Evolutionary conservation across 441 rosid species (phyloP).

Genomic region (Capsella rubella): DNA sequence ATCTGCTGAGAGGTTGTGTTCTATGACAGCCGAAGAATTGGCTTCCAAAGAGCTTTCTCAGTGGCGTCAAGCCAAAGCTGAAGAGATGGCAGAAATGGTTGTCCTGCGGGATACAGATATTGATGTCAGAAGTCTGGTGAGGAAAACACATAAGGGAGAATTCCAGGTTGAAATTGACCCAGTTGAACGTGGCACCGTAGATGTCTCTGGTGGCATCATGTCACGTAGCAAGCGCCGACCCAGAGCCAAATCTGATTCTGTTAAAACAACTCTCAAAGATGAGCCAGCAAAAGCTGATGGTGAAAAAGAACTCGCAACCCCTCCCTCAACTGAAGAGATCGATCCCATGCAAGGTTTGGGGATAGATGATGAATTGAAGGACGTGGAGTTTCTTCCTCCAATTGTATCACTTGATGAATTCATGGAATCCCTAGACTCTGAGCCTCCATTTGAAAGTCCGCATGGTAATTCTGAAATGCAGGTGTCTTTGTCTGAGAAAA

Average conservation of each 20-base stretch:
- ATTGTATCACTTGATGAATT: constrained; percentile 96
- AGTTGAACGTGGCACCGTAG: constrained; percentile 60
- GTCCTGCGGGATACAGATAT: constrained; percentile 85
- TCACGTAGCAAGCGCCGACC: constrained; percentile 45
- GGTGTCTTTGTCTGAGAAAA: constrained; percentile 49
- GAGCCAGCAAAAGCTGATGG: constrained; percentile 48
- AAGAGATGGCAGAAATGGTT: constrained; percentile 95
- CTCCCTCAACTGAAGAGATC: constrained; percentile 64
- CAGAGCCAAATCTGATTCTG: constrained; percentile 37
- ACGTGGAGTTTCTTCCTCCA: constrained; percentile 85
- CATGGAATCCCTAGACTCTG: constrained; percentile 88
- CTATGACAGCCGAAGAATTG: constrained; percentile 97
- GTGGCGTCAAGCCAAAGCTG: constrained; percentile 98
- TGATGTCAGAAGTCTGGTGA: constrained; percentile 85
- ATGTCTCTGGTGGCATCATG: constrained; percentile 65
- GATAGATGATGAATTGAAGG: constrained; percentile 86
- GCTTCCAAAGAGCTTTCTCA: constrained; percentile 97
- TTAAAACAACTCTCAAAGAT: constrained; percentile 45
- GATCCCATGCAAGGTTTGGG: constrained; percentile 56
- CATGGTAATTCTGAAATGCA: constrained; percentile 50
- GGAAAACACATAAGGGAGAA: constrained; percentile 97
- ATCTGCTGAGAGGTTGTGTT: constrained; percentile 74
- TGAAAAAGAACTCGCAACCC: constrained; percentile 51
- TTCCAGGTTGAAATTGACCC: constrained; percentile 89
- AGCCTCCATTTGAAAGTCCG: constrained; percentile 84